phyloP scores from a whole-genome alignment of 2,329 filamentous ascomycete genomes.

The Erysiphe neolycopersici region DNA sequence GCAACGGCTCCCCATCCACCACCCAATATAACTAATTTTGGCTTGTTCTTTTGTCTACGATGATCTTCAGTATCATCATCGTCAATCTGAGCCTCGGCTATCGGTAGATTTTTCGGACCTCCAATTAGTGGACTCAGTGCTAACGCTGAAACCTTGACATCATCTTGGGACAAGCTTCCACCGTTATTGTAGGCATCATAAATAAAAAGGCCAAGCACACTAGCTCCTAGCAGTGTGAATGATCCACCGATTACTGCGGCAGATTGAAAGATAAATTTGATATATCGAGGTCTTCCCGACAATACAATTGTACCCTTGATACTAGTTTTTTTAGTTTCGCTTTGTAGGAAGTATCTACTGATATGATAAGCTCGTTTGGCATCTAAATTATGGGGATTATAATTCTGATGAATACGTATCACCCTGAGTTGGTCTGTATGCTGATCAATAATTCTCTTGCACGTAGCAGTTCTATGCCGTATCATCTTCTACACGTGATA shows the following conservation, averaged over 20 bases:
- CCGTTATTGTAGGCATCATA: slow-evolving; percentile 87
- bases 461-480: no score
- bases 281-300: slow-evolving; percentile 8
- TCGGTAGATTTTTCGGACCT: slow-evolving; percentile 84
- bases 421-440: no score
- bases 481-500: no score
- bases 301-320: no score
- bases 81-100: slow-evolving; percentile 66
- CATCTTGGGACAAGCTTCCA: slow-evolving; percentile 34
- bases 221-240: slow-evolving; percentile 37
- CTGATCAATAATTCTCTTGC: no score
- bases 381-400: no score
- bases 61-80: slow-evolving; percentile 58
- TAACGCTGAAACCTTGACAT: slow-evolving; percentile 61
- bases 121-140: slow-evolving; percentile 60
- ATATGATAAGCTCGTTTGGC: no score
- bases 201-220: slow-evolving; percentile 64
- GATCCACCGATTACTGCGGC: slow-evolving; percentile 53
- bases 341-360: no score
- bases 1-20: slow-evolving; percentile 91
- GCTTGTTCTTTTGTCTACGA: slow-evolving; percentile 55
- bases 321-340: no score
- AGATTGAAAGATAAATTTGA: slow-evolving; percentile 38
- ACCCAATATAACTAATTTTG: slow-evolving; percentile 71
- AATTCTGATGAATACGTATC: no score